Base-by-base conservation (phyloP, 805 yeast species). In the Ogataea philodendri region DNA sequence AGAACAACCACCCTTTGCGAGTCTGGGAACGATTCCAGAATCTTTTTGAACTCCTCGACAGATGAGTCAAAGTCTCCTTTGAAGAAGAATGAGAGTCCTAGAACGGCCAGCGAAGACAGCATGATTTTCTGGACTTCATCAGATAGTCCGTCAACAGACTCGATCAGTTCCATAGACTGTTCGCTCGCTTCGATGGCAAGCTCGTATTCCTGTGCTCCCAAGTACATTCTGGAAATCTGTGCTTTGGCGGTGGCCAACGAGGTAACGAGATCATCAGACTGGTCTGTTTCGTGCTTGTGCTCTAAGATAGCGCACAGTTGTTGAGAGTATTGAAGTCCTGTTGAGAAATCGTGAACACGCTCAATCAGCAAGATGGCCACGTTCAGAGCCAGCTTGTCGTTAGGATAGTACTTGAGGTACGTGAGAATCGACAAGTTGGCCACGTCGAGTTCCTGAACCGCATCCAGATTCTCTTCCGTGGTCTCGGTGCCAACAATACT, bases 21-120 rank as follows among this genome's bases (percentile, higher is more conserved):
- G 31, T 75, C 78, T 5, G 74, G 72, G 15, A 81, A 70, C 1
- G 60, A 51, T 16, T 65, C 70, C 28, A 88, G 62, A n/a, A 93
- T 76, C 21, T 65, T 60, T 40, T 75, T 77, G 54, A 90, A 79
- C 51, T 81, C 78, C 3, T 69, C 75, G 36, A 90, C 60, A 0
- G 97, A 77, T 7, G 69, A 69, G 38, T 76, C 83, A 52, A 81
- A 78, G 21, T 80, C 73, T 14, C 69, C 71, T 23, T 63, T 51
- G 61, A 84, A 87, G 62, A 78, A 89, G 38, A 70, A 62, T 0
- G 84, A 66, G 16, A 93, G 57, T 0, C 96, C 97, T n/a, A 78
- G 60, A 1, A 82, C 81, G 2, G 86, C 68, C 37, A 79, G 64
- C 9, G 81, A 71, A 0, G 96, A 84, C 17, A 81, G 60, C 42